Percentiles rank a stretch among this genome's conserved stretches.
phyloP scores from a whole-genome alignment of 352 stramenopile species.

The Halophytophthora polymorphica region DNA sequence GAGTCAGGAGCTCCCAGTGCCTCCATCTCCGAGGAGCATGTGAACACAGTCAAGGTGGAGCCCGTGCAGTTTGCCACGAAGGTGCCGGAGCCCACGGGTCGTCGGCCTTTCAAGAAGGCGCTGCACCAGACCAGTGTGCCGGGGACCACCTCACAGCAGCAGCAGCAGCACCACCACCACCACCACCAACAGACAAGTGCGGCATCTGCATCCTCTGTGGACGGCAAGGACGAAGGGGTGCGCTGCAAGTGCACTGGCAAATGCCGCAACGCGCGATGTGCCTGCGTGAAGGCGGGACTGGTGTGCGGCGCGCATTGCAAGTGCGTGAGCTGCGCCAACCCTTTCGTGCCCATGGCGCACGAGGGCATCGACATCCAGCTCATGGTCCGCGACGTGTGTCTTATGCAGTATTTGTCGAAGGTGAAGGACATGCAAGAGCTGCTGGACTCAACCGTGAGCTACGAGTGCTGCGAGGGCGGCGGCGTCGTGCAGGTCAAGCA shows the following conservation, averaged over 20 bases:
- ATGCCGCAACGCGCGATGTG: conserved; percentile 77
- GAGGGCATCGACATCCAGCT: conserved; percentile 66
- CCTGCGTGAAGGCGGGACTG: conserved; percentile 76
- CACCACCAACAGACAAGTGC: neutral
- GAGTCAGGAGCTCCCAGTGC: neutral
- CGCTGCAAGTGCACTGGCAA: conserved; percentile 84
- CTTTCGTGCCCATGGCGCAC: conserved; percentile 69
- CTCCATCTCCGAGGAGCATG: conserved; percentile 3
- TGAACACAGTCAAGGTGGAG: conserved; percentile 25
- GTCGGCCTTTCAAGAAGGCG: conserved; percentile 65
- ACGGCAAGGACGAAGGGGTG: conserved; percentile 34
- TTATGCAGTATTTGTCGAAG: conserved; percentile 84
- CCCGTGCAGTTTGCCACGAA: conserved; percentile 42
- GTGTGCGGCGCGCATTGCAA: conserved; percentile 80
- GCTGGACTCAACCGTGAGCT: conserved; percentile 61
- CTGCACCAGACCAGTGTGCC: conserved; percentile 39
- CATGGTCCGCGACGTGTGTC: conserved; percentile 67
- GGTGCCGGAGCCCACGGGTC: conserved; percentile 53
- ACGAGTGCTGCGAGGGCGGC: conserved; percentile 59
- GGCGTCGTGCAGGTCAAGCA: conserved; percentile 63
- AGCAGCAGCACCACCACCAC: conserved; percentile 11
- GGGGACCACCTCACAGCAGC: conserved; percentile 4
- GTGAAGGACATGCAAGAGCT: conserved; percentile 84
- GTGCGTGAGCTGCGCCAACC: conserved; percentile 74
- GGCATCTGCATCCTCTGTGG: conserved; percentile 1